A percentile compares a stretch with the other conserved stretches of the same genome.
phyloP scores from a whole-genome alignment of 129 eudicot species.

The Sambucus nigra region DNA sequence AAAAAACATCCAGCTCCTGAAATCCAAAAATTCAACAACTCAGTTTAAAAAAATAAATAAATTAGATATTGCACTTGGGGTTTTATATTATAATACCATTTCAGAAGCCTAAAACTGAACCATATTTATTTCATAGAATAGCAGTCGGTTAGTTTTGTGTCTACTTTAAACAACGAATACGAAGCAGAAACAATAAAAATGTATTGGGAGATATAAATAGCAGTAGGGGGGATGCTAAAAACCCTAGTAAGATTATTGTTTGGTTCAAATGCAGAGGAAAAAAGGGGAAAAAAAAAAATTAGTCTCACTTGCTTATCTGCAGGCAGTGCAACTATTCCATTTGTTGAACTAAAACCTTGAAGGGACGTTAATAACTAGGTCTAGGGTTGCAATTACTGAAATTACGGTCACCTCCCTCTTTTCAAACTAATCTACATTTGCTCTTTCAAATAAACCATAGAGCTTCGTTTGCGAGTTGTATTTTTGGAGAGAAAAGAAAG shows the following conservation, averaged over 20 bases:
- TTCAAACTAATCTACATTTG: too few relatives aligned
- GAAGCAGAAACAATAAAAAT: background rate
- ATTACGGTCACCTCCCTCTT: background rate
- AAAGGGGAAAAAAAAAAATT: background rate
- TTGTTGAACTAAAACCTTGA: background rate
- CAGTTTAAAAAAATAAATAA: background rate
- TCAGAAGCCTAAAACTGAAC: background rate
- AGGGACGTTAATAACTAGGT: slow-evolving; percentile 14
- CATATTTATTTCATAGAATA: too few relatives aligned
- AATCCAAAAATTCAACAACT: background rate
- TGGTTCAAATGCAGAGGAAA: background rate
- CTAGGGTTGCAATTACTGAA: background rate
- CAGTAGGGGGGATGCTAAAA: too few relatives aligned
- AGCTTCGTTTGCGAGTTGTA: too few relatives aligned
- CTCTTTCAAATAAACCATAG: too few relatives aligned
- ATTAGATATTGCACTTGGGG: background rate
- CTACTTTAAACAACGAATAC: background rate
- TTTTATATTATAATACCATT: background rate
- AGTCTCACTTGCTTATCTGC: background rate
- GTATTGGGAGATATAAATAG: background rate
- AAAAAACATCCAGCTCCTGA: background rate
- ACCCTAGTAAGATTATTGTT: background rate
- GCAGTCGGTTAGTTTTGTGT: too few relatives aligned
- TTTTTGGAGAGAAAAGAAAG: too few relatives aligned
- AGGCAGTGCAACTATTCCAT: background rate